Base-by-base conservation (phyloP, 1,284 basidiomycete genomes). In the Irpex rosettiformis region DNA sequence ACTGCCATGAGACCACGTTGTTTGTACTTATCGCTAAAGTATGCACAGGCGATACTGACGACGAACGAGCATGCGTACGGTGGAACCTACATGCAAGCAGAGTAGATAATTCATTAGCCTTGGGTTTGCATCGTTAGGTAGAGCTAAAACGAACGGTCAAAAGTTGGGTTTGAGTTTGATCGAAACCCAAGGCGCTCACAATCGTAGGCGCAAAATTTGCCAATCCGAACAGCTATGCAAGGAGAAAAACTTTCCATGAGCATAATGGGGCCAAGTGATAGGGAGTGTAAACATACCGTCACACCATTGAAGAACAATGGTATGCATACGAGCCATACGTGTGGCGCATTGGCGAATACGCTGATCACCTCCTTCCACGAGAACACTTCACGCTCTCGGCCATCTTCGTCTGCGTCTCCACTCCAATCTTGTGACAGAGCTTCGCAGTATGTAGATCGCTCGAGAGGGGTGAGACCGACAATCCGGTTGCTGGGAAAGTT, bases 11-110 rank as follows among this genome's bases (percentile, higher is more conserved):
- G 13, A 25, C 48, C 48, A 10, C 48, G 48, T n/a, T 51, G 48
- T 18, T 51, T 51, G 48, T 51, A 51, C 24, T 28, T 25, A n/a
- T 51, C 48, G 18, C 24, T 18, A n/a, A 51, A n/a, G 25, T 51
- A 51, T 1, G 48, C 13, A 3, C 48, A 25, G 22, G 27, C 16
- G 48, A 51, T 51, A 11, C 48, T 51, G 25, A 51, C 8, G 18
- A 51, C 48, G 48, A 51, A 51, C 24, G 48, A 51, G 48, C 48
- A 51, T 6, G 25, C 48, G 10, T 51, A 51, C 3, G 48, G 48
- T n/a, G 48, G 48, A 7, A 51, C 48, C 48, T 45, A 18, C 2
- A 8, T 18, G 43, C 13, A 8, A 7, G 7, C 18, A 21, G 7
- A n/a, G 10, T 7, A 21, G 7, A 45, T 18, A 18, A 45, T 11